A percentile compares a stretch with the other conserved stretches of the same genome.
Evolutionary conservation across 345 rosid genomes (phyloP).

Genomic region (Salix caprea): DNA sequence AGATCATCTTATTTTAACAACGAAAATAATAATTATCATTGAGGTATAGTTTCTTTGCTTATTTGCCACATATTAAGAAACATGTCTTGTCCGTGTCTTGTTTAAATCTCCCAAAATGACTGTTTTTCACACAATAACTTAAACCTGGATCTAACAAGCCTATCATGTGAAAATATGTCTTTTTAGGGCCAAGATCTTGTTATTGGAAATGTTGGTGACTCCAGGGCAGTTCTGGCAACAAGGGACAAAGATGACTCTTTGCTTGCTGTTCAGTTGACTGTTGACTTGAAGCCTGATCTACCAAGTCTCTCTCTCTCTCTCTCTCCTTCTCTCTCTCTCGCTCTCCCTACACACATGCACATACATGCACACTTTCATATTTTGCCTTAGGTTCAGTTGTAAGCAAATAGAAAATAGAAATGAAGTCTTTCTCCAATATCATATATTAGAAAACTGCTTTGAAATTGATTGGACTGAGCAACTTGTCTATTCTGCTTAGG

Average conservation of each 20-base stretch:
- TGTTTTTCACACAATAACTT: neutral
- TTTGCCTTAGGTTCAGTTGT: neutral
- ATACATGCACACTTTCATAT: neutral
- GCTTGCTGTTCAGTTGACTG: slow-evolving; percentile 68
- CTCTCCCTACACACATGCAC: neutral
- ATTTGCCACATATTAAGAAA: neutral
- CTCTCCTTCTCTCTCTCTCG: neutral
- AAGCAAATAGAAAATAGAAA: neutral
- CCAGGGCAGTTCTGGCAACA: slow-evolving; percentile 86
- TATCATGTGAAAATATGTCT: slow-evolving; percentile 14
- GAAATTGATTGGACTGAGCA: neutral
- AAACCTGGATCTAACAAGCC: neutral
- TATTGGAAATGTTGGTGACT: slow-evolving; percentile 85
- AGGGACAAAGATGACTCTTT: slow-evolving; percentile 61
- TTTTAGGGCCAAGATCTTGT: slow-evolving; percentile 74
- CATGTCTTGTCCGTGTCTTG: neutral
- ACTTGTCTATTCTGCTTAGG: slow-evolving; percentile 33
- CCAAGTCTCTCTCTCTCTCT: slow-evolving; percentile 47
- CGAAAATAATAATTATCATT: too few species aligned
- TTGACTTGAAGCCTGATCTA: slow-evolving; percentile 95
- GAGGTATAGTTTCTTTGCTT: too few species aligned
- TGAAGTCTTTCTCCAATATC: neutral
- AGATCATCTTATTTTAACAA: too few species aligned
- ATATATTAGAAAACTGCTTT: slow-evolving; percentile 6
- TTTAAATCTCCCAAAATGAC: neutral